Percentiles rank a stretch among this genome's conserved stretches.
These are phyloP conservation scores for Angomonas deanei DNA, from an alignment of 208 protist species.

Conservation along the genomic window DNA sequence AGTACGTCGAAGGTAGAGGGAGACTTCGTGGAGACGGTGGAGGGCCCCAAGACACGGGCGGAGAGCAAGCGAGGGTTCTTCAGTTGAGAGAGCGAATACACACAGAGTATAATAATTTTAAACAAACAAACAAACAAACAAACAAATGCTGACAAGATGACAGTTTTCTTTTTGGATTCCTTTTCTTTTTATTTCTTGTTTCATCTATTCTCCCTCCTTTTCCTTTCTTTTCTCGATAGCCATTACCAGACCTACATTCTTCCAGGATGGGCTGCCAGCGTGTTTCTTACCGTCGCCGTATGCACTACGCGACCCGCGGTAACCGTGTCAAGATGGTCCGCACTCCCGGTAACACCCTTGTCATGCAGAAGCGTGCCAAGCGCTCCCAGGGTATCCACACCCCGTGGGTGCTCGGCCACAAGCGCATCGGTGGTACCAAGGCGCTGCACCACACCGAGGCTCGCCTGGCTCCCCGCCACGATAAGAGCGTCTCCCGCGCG, in stretches of 20 bases:
- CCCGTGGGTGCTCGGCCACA: conserved; percentile 91
- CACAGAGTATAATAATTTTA: not conserved
- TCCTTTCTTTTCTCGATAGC: not conserved
- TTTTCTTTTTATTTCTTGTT: conserved; percentile 7
- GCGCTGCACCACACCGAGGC: conserved; percentile 89
- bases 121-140: conserved; percentile 6
- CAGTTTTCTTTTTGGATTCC: conserved; percentile 9
- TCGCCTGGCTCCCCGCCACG: conserved; percentile 74
- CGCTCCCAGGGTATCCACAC: conserved; percentile 88
- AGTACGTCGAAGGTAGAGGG: conserved; percentile 4
- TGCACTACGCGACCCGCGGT: conserved; percentile 70
- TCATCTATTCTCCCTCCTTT: conserved; percentile 1
- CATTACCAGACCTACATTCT: not conserved
- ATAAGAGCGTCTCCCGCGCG: conserved; percentile 95
- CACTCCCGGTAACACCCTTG: conserved; percentile 90
- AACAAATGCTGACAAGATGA: conserved; percentile 7
- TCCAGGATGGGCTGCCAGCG: conserved; percentile 53
- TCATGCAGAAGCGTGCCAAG: conserved; percentile 95
- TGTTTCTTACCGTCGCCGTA: conserved; percentile 74
- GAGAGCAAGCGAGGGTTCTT: not conserved
- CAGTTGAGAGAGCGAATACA: not conserved
- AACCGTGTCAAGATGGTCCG: conserved; percentile 82
- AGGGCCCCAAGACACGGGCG: not conserved
- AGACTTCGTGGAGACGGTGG: conserved; percentile 14
- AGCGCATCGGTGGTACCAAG: conserved; percentile 89